Conservation (phyloP, 2,329 filamentous ascomycete genomes). For the Xylaria sp. region DNA sequence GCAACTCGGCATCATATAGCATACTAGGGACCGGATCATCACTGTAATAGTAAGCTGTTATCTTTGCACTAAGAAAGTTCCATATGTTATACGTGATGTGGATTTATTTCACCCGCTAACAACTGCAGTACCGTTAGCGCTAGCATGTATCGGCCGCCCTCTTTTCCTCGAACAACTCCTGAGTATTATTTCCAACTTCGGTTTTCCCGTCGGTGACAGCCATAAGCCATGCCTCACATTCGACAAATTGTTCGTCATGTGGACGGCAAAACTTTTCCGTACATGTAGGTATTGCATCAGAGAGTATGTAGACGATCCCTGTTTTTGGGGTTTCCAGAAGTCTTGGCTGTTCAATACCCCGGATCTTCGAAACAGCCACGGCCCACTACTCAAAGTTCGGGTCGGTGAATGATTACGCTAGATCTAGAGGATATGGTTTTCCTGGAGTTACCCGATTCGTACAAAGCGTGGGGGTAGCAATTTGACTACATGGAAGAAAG, state of each 20-base stretch:
- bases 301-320: conserved; percentile 5
- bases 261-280: not conserved
- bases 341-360: conserved; percentile 16
- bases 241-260: conserved; percentile 4
- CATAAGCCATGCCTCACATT: conserved; percentile 7
- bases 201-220: not conserved
- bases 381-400: conserved; percentile 9
- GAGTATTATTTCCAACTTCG: not conserved
- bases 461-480: conserved; percentile 31
- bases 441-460: conserved; percentile 26
- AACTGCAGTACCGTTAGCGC: too few relatives aligned
- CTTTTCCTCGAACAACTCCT: too few relatives aligned
- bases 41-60: not conserved
- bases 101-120: not conserved
- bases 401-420: conserved; percentile 10
- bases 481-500: conserved; percentile 10
- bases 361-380: conserved; percentile 9
- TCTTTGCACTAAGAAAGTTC: not conserved
- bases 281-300: not conserved
- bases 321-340: not conserved
- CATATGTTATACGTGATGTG: not conserved
- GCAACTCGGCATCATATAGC: not conserved
- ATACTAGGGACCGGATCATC: not conserved
- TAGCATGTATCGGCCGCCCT: too few relatives aligned
- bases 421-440: conserved; percentile 24